phyloP scores from a whole-genome alignment of 2,329 filamentous ascomycete species.

The Rhynchosporium secalis region DNA sequence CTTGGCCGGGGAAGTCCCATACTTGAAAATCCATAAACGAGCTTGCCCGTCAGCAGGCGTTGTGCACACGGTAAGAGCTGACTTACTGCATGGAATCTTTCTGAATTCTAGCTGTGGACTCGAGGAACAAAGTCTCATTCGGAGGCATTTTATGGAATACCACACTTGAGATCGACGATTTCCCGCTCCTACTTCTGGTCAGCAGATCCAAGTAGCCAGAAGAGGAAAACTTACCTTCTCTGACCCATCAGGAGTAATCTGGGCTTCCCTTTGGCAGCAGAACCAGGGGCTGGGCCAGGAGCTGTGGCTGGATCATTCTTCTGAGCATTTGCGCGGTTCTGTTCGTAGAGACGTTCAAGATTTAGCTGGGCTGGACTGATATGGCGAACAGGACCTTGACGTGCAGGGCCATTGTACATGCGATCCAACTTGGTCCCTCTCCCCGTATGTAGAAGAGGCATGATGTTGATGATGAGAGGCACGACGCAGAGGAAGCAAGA shows the following conservation, averaged over 20 bases:
- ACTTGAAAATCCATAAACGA: constrained; percentile 99
- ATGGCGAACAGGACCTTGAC: constrained; percentile 42
- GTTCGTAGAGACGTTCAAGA: constrained; percentile 61
- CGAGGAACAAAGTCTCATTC: constrained; percentile 91
- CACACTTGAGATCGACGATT: constrained; percentile 97
- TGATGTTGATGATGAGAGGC: constrained; percentile 20
- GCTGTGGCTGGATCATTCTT: constrained; percentile 49
- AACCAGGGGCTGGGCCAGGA: constrained; percentile 47
- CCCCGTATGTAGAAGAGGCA: constrained; percentile 37
- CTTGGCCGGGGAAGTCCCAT: constrained; percentile 94
- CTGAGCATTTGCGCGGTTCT: constrained; percentile 56
- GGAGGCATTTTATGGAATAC: constrained; percentile 99
- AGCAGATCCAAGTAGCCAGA: constrained; percentile 16
- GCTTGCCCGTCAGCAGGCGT: constrained; percentile 48
- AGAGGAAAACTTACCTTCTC: constrained; percentile 64
- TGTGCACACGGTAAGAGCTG: neutral
- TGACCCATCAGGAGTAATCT: constrained; percentile 92
- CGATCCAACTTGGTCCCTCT: constrained; percentile 35
- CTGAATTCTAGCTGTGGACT: constrained; percentile 91
- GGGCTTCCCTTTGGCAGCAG: constrained; percentile 66
- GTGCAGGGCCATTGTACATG: constrained; percentile 37
- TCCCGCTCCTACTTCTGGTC: constrained; percentile 72
- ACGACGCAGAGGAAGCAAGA: neutral
- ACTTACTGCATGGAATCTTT: constrained; percentile 93
- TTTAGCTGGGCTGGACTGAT: constrained; percentile 62